phyloP scores from a whole-genome alignment of 1,284 basidiomycete genomes.

The Malassezia pachydermatis region DNA sequence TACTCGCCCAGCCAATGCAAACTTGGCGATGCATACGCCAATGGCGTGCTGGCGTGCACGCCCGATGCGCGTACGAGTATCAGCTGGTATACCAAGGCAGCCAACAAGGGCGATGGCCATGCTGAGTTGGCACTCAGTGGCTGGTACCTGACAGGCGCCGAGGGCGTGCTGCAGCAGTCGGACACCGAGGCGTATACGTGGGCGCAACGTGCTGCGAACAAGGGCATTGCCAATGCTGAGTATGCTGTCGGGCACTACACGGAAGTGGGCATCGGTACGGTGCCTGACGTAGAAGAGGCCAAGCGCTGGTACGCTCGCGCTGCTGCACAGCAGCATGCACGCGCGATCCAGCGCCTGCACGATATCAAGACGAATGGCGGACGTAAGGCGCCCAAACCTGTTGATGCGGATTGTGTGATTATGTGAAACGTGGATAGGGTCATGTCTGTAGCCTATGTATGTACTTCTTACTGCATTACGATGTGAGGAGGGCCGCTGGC shows the following conservation, averaged over 20 bases:
- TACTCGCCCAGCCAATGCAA: constrained; percentile 91
- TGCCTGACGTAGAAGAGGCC: constrained; percentile 86
- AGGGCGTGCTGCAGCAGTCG: constrained; percentile 90
- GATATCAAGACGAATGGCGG: constrained; percentile 52
- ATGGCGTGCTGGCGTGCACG: constrained; percentile 75
- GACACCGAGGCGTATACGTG: constrained; percentile 83
- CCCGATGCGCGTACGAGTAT: constrained; percentile 87
- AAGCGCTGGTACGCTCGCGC: constrained; percentile 95
- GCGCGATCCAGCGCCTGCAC: constrained; percentile 85
- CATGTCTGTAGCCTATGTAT: too few relatives aligned
- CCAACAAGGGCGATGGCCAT: constrained; percentile 85
- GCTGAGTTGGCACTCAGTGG: constrained; percentile 90
- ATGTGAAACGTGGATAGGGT: constrained; percentile 24
- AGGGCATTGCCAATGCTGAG: constrained; percentile 51
- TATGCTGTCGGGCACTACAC: constrained; percentile 89
- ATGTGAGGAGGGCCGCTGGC: not conserved
- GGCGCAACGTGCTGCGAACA: constrained; percentile 50
- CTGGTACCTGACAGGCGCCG: constrained; percentile 76
- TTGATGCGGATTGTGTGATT: constrained; percentile 34
- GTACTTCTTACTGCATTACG: too few relatives aligned
- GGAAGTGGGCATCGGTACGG: constrained; percentile 94
- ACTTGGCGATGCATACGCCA: constrained; percentile 88
- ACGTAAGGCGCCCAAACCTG: constrained; percentile 32
- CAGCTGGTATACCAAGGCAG: constrained; percentile 96
- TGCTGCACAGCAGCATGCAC: constrained; percentile 72